A percentile compares a stretch with the other conserved stretches of the same genome.
Conservation (phyloP, 2,329 filamentous ascomycete genomes). For the Zymoseptoria passerinii region DNA sequence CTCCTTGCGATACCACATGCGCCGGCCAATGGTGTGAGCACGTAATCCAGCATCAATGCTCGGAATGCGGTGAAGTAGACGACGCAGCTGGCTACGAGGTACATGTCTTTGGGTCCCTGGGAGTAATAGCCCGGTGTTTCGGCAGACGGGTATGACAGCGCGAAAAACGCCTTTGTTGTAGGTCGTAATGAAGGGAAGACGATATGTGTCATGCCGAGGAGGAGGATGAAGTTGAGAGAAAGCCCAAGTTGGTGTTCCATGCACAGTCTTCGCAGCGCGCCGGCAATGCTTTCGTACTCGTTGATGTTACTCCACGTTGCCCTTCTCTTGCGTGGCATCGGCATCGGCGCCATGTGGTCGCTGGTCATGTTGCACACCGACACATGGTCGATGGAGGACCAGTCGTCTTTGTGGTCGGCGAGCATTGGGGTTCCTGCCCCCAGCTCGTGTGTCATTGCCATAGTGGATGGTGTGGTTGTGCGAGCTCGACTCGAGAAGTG, state of each 20-base stretch:
- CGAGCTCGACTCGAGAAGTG: neutral
- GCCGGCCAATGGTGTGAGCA: slow-evolving; percentile 69
- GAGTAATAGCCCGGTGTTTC: slow-evolving; percentile 52
- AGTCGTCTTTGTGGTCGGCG: neutral
- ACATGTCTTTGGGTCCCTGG: slow-evolving; percentile 70
- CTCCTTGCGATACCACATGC: slow-evolving; percentile 62
- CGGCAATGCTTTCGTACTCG: slow-evolving; percentile 26
- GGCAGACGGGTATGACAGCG: slow-evolving; percentile 64
- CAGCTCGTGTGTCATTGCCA: neutral
- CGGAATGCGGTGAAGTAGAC: slow-evolving; percentile 81
- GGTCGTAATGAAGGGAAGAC: slow-evolving; percentile 71
- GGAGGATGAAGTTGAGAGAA: slow-evolving; percentile 74
- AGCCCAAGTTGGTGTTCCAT: slow-evolving; percentile 49
- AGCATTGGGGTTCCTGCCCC: neutral
- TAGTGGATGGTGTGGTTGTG: neutral
- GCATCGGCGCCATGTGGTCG: neutral
- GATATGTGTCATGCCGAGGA: slow-evolving; percentile 72
- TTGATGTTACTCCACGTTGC: neutral
- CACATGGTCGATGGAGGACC: neutral
- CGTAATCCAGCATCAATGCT: slow-evolving; percentile 76
- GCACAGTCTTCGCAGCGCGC: slow-evolving; percentile 29
- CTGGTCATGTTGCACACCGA: neutral
- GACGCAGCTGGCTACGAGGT: slow-evolving; percentile 69
- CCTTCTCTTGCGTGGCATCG: neutral
- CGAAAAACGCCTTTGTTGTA: slow-evolving; percentile 81